A percentile compares a stretch with the other conserved stretches of the same genome.
These are phyloP conservation scores for Penicillium italicum DNA, from an alignment of 2,329 filamentous ascomycete species.

Conservation along the genomic window DNA sequence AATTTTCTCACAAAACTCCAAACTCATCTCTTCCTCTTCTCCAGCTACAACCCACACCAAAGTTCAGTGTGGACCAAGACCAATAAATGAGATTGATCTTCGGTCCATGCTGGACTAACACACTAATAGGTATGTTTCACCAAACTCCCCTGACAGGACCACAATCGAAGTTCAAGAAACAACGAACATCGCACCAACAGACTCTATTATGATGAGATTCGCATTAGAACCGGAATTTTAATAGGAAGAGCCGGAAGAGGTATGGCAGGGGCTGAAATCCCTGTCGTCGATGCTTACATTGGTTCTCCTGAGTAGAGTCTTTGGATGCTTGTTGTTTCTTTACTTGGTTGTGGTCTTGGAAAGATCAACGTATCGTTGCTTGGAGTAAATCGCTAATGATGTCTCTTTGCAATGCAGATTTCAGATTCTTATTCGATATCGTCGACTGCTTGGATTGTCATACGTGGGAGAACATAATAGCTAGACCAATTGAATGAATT, in stretches of 20 bases:
- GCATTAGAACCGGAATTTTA: constrained; percentile 39
- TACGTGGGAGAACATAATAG: not conserved
- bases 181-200: constrained; percentile 13
- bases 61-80: constrained; percentile 5
- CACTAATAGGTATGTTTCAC: constrained; percentile 4
- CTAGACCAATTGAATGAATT: not conserved
- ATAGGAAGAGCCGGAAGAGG: constrained; percentile 51
- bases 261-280: constrained; percentile 35
- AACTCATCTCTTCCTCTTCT: constrained; percentile 1
- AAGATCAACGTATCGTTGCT: not conserved
- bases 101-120: constrained; percentile 4
- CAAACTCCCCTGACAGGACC: not conserved
- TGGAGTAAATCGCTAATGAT: constrained; percentile 13
- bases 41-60: not conserved
- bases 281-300: constrained; percentile 49
- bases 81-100: constrained; percentile 6
- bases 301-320: constrained; percentile 44
- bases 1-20: constrained; percentile 20
- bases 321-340: constrained; percentile 11
- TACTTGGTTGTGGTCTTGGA: not conserved
- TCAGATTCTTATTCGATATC: not conserved
- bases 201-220: constrained; percentile 41
- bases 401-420: constrained; percentile 4
- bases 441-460: not conserved
- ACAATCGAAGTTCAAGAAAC: not conserved